phyloP scores from a whole-genome alignment of 176 grass and related monocot genomes.

The Leersia perrieri region DNA sequence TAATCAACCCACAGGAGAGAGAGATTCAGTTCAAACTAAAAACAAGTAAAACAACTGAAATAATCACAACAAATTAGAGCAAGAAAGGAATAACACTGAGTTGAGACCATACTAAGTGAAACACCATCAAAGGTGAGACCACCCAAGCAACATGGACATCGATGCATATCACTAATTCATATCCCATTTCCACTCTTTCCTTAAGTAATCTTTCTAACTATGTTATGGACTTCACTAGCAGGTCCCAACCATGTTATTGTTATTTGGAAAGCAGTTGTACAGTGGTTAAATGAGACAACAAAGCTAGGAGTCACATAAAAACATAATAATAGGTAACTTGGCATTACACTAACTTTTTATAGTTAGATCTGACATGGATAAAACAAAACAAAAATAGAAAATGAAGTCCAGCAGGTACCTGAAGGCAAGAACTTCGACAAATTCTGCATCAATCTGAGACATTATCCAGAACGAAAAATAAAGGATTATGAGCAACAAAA shows the following conservation, averaged over 20 bases:
- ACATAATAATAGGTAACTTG: neutral
- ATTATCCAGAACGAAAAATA: constrained; percentile 18
- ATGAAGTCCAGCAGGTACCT: constrained; percentile 47
- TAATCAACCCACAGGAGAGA: constrained; percentile 14
- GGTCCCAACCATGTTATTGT: neutral
- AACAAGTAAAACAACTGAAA: neutral
- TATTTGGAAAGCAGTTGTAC: neutral
- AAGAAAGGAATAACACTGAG: neutral
- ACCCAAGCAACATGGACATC: neutral
- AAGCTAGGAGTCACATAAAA: constrained; percentile 23
- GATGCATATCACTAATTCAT: neutral
- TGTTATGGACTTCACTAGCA: neutral
- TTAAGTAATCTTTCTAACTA: neutral
- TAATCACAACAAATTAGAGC: neutral
- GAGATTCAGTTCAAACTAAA: constrained; percentile 5
- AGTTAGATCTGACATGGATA: neutral
- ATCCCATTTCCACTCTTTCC: neutral
- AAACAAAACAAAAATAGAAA: neutral
- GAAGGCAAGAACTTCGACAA: constrained; percentile 90
- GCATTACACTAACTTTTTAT: neutral
- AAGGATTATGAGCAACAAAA: constrained; percentile 22
- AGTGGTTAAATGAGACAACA: neutral
- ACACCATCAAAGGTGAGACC: neutral
- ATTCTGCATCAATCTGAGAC: constrained; percentile 85
- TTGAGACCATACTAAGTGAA: neutral